Evolutionary conservation across 2,329 filamentous ascomycete species (phyloP).

Genomic region (Cercospora zeae-maydis): DNA sequence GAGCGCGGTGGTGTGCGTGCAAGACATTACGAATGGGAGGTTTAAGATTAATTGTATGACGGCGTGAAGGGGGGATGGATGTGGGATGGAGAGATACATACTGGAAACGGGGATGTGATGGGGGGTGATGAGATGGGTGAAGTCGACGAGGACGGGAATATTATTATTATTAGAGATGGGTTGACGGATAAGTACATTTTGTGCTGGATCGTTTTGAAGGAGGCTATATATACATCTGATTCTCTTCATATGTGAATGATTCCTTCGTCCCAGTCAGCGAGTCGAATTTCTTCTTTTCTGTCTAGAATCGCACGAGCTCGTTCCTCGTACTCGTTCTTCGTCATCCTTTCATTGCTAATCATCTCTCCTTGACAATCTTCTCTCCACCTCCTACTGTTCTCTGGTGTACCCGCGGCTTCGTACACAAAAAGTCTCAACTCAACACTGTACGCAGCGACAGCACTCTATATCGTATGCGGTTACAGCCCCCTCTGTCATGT

Average conservation of each 20-base stretch:
- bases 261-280: too few species aligned
- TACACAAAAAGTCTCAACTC: background rate
- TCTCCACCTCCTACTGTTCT: too few species aligned
- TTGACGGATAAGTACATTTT: too few species aligned
- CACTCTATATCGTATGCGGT: too few species aligned
- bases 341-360: background rate
- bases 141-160: too few species aligned
- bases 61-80: background rate
- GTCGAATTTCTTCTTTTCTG: background rate
- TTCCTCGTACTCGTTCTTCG: background rate
- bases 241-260: too few species aligned
- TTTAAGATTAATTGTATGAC: slow-evolving; percentile 1
- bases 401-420: too few species aligned
- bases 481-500: too few species aligned
- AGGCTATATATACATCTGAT: too few species aligned
- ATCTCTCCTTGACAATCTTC: too few species aligned
- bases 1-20: background rate
- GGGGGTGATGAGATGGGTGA: background rate
- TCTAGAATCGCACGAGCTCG: background rate
- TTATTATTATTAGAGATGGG: too few species aligned
- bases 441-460: background rate
- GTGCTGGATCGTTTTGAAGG: too few species aligned
- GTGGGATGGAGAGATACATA: background rate
- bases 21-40: background rate
- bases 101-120: background rate